Conservation (phyloP, 1,284 basidiomycete genomes). For the Ganoderma leucocontextum region DNA sequence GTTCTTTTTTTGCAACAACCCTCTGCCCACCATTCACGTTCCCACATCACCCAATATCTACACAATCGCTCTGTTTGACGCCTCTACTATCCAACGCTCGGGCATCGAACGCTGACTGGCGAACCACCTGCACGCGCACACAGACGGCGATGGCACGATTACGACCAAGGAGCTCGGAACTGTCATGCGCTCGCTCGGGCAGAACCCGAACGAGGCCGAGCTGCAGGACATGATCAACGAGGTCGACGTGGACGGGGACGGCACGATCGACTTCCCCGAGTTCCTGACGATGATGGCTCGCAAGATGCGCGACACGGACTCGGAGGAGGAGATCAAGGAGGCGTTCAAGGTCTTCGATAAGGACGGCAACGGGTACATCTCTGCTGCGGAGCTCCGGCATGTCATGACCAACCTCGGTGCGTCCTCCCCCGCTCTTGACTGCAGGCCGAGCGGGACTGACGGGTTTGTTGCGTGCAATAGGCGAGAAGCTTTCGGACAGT, state of each 20-base stretch:
- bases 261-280: constrained; percentile 96
- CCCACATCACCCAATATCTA: constrained; percentile 8
- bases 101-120: constrained; percentile 9
- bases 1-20: constrained; percentile 9
- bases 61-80: constrained; percentile 13
- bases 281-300: constrained; percentile 97
- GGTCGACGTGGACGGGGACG: constrained; percentile 82
- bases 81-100: constrained; percentile 35
- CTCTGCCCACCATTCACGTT: constrained; percentile 21
- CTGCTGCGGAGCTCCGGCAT: constrained; percentile 84
- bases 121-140: neutral
- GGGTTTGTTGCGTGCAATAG: constrained; percentile 44
- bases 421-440: constrained; percentile 40
- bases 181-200: constrained; percentile 96
- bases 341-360: constrained; percentile 89
- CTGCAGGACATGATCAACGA: constrained; percentile 98
- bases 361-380: constrained; percentile 85
- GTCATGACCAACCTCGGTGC: constrained; percentile 93
- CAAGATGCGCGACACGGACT: constrained; percentile 95
- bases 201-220: constrained; percentile 96
- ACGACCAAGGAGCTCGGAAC: constrained; percentile 95
- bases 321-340: constrained; percentile 78
- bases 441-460: constrained; percentile 18
- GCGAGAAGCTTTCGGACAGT: constrained; percentile 91
- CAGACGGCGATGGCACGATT: constrained; percentile 97